Base-by-base conservation (phyloP, 768 basidiomycete genomes). In the Galerina sulciceps region DNA sequence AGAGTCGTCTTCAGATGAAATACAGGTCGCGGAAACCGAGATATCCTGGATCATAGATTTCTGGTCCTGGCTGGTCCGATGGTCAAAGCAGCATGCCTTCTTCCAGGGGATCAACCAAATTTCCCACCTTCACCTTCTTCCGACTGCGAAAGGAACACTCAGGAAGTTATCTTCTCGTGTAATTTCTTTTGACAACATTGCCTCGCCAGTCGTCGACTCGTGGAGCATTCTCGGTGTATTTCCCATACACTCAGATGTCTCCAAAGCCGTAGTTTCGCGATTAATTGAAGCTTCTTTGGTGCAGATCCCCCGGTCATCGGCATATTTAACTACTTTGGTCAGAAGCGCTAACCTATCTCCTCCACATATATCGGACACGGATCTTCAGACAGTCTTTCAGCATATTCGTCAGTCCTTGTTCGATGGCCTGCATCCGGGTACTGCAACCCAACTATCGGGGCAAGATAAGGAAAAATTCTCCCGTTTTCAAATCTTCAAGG, bases 61-160 rank as follows among this genome's bases (percentile, higher is more conserved):
- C 49, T 63, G 62, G 62, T 53, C 55, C 1, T 63, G 62, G 62
- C 13, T 58, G 15, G 46, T 40, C 1, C 15, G 13, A 4, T 60
- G 55, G 58, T 6, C 38, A 11, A 40, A 50, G 37, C 14, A 37
- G n/a, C 8, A 3, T 10, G 11, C 10, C 3, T 63, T 48, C 26
- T 59, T 63, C 36, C 18, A 45, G 20, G 18, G 4, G 2, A 34
- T 55, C 1, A n/a, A 4, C 14, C 20, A 18, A 18, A 34, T 58
- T 17, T 41, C 17, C 9, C 2, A 42, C 14, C 41, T 60, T 11
- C 46, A 34, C 43, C 47, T 63, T 17, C 51, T 63, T 14, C 62
- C 62, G 2, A 63, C 55, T 1, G 23, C 44, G 1, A 41, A 38
- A 18, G 36, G 50, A 45, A 55, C 38, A 4, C 42, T 63, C 15